A percentile compares a stretch with the other conserved stretches of the same genome.
Evolutionary conservation across 768 basidiomycete species (phyloP).

Genomic region (Trametes sanguinea): DNA sequence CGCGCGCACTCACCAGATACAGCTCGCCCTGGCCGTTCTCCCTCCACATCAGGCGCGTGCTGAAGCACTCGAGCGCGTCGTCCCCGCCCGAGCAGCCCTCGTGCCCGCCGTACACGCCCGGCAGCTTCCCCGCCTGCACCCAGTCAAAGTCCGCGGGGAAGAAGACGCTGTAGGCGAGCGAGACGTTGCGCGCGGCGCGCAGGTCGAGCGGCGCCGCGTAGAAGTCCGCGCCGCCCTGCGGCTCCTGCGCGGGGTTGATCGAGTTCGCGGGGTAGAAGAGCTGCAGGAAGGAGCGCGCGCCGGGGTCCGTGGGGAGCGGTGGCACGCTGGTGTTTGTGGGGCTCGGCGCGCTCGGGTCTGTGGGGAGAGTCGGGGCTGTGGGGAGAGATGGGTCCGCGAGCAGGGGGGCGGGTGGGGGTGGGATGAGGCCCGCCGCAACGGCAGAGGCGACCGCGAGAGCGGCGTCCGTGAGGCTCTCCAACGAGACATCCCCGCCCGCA

Average conservation of each 20-base stretch:
- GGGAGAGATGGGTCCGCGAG: too few relatives aligned
- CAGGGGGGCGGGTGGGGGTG: slow-evolving; percentile 21
- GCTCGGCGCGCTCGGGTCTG: too few relatives aligned
- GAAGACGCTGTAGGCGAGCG: slow-evolving; percentile 71
- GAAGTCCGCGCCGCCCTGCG: slow-evolving; percentile 76
- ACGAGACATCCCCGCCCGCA: too few relatives aligned
- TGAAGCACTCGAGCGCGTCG: slow-evolving; percentile 74
- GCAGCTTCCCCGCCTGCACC: slow-evolving; percentile 82
- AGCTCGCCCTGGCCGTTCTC: slow-evolving; percentile 68
- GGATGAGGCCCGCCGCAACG: slow-evolving; percentile 8
- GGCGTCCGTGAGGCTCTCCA: background rate
- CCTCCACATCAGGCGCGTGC: slow-evolving; percentile 86
- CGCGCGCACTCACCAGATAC: slow-evolving; percentile 55
- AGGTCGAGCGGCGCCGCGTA: slow-evolving; percentile 53
- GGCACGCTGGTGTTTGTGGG: background rate
- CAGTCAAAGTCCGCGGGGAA: slow-evolving; percentile 76
- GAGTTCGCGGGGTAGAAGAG: slow-evolving; percentile 69
- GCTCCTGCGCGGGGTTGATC: slow-evolving; percentile 63
- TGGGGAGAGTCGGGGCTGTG: too few relatives aligned
- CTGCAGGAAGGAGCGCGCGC: slow-evolving; percentile 46
- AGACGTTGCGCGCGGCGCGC: slow-evolving; percentile 50
- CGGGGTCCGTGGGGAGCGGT: background rate
- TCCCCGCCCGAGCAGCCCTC: slow-evolving; percentile 71
- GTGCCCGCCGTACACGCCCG: slow-evolving; percentile 76
- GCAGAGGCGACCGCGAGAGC: slow-evolving; percentile 20